Evolutionary conservation across 352 stramenopile genomes (phyloP), one percentile per base, ranked within the genome.

Genomic region (Globisporangium apiculatum): DNA sequence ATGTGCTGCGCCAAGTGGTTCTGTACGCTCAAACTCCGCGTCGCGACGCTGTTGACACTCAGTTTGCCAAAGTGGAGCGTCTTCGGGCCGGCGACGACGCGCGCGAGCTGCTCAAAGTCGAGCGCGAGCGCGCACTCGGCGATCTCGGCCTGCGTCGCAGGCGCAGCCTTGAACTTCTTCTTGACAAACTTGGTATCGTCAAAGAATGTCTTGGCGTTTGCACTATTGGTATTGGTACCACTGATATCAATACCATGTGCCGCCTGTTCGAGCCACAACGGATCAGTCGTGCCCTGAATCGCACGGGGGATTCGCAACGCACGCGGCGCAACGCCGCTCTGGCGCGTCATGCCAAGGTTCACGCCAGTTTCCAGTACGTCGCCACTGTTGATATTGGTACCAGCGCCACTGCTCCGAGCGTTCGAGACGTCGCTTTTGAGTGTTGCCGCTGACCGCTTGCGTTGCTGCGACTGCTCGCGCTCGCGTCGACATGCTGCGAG

Each of bases 51-150:
- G 9, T 95, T 93, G 15, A 98, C 84, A 42, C 83, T 95, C 7
- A 98, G 65, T 24, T 84, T 81, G 7, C 94, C 94, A 57, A 98
- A 98, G 55, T 98, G 87, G 12, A 98, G 72, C 10, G 76, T 89
- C 62, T 95, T 94, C 0, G 86, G 86, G 0, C 86, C 86, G 0
- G 69, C 76, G 0, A 75, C 38, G 0, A 94, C 57, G 10, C 72
- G 64, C 52, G 89, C 83, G 1, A 98, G 74, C 41, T 96, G 72
- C 12, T 94, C 78, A 54, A 85, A 86, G 15, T 74, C 75, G 10
- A 98, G 65, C 0, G 68, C 75, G 3, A 70, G 43, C 0, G 55
- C 61, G 52, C 94, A 98, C 52, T 98, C 92, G 0, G 77, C 75
- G 1, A 96, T 65, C 47, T 98, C 94, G 0, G 89, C 91, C 46